A percentile compares a stretch with the other conserved stretches of the same genome.
Conservation (phyloP, 2,329 filamentous ascomycete species). For the Arthroderma sp. region DNA sequence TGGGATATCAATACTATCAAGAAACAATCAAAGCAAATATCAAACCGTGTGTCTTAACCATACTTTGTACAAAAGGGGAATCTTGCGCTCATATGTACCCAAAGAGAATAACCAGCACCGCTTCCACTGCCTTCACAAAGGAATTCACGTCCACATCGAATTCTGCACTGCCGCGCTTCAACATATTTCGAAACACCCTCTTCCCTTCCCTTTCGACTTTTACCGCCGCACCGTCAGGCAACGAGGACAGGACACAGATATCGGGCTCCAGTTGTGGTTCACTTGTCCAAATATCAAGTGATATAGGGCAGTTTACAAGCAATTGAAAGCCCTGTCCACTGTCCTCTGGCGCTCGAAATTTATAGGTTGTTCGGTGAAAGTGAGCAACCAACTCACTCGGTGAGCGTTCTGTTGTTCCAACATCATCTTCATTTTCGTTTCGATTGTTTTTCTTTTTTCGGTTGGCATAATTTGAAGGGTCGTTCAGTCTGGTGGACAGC, state of each 20-base stretch:
- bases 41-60: neutral
- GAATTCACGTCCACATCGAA: conserved; percentile 15
- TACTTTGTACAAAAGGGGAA: neutral
- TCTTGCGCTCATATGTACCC: conserved; percentile 3
- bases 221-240: conserved; percentile 1
- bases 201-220: conserved; percentile 27
- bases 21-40: neutral
- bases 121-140: conserved; percentile 24
- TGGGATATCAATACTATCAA: no score
- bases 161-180: conserved; percentile 15
- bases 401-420: neutral
- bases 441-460: conserved; percentile 7
- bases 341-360: conserved; percentile 15
- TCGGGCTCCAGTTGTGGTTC: conserved; percentile 26
- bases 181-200: conserved; percentile 24
- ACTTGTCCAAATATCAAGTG: conserved; percentile 28
- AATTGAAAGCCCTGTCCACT: conserved; percentile 10
- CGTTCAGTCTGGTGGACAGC: neutral
- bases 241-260: conserved; percentile 19
- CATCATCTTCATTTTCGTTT: conserved; percentile 4
- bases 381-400: conserved; percentile 19
- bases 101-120: conserved; percentile 23
- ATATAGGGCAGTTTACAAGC: conserved; percentile 23
- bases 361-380: conserved; percentile 24
- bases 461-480: neutral